Evolutionary conservation across 176 grass and related monocot species (phyloP).

Genomic region (Cymbopogon citratus): DNA sequence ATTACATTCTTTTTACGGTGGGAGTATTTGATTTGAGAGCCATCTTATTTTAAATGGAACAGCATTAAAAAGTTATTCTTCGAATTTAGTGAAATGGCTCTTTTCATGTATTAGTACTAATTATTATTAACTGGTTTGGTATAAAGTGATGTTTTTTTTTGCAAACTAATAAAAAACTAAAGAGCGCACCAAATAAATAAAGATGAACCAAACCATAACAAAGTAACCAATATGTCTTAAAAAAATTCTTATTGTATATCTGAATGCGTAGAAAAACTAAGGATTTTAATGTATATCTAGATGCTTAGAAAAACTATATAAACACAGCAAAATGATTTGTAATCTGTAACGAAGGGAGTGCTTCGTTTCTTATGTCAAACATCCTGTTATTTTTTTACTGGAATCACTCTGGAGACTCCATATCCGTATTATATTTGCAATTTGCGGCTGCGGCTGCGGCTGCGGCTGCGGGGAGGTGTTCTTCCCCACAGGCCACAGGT

Average conservation of each 20-base stretch:
- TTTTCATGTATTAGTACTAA: too few relatives aligned
- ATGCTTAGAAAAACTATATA: too few relatives aligned
- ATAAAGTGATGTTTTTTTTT: background rate
- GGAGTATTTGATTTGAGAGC: background rate
- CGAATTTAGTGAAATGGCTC: too few relatives aligned
- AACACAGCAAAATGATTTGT: too few relatives aligned
- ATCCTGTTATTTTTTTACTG: background rate
- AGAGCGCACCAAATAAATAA: background rate
- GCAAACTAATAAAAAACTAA: background rate
- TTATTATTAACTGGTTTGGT: background rate
- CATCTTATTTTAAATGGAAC: background rate
- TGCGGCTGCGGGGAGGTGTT: background rate
- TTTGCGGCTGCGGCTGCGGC: background rate
- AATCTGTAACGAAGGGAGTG: background rate
- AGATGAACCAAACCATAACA: too few relatives aligned
- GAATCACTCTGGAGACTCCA: background rate
- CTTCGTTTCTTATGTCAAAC: background rate
- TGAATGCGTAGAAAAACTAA: too few relatives aligned
- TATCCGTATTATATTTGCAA: slow-evolving; percentile 16
- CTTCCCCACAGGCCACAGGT: background rate
- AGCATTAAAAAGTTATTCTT: background rate
- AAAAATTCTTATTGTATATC: too few relatives aligned
- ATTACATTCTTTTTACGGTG: too few relatives aligned
- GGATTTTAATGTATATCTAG: too few relatives aligned
- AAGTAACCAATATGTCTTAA: too few relatives aligned